A percentile compares a stretch with the other conserved stretches of the same genome.
Evolutionary conservation across 83 land plant genomes (phyloP).

Genomic region (Picea abies): DNA sequence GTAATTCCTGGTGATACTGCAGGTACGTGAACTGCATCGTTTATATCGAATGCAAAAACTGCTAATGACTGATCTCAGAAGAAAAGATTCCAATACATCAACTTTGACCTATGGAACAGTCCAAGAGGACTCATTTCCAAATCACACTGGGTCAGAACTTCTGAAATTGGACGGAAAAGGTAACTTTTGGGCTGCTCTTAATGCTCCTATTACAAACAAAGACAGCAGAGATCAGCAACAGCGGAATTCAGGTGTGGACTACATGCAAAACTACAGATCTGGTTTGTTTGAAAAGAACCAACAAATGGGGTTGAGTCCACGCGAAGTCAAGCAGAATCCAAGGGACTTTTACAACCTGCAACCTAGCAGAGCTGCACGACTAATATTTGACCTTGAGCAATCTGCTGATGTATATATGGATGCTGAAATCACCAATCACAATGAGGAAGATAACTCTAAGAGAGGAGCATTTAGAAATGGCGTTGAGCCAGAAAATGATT

Average conservation of each 20-base stretch:
- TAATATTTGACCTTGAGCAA: slow-evolving; percentile 7
- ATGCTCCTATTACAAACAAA: neutral
- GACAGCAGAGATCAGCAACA: slow-evolving; percentile 9
- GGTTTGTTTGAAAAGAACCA: slow-evolving; percentile 5
- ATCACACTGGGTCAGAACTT: slow-evolving; percentile 1
- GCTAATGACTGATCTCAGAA: slow-evolving; percentile 12
- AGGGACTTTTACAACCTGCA: slow-evolving; percentile 1
- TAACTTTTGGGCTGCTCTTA: slow-evolving; percentile 4
- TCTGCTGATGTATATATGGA: slow-evolving; percentile 9
- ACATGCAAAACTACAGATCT: slow-evolving; percentile 8
- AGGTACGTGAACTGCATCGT: slow-evolving; percentile 20
- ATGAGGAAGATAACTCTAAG: neutral
- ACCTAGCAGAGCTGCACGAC: neutral
- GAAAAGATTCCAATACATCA: slow-evolving; percentile 15
- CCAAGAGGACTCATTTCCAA: neutral
- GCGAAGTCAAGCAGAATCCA: neutral
- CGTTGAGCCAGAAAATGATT: slow-evolving; percentile 3
- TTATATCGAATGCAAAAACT: slow-evolving; percentile 9
- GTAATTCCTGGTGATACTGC: neutral
- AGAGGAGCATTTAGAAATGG: neutral
- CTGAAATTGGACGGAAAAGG: slow-evolving; percentile 1
- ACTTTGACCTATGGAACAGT: slow-evolving; percentile 14
- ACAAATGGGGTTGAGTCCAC: neutral
- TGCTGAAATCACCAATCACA: neutral
- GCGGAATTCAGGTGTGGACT: slow-evolving; percentile 1